Base-by-base conservation (phyloP, 1,284 basidiomycete genomes). In the Clitocybe nebularis region DNA sequence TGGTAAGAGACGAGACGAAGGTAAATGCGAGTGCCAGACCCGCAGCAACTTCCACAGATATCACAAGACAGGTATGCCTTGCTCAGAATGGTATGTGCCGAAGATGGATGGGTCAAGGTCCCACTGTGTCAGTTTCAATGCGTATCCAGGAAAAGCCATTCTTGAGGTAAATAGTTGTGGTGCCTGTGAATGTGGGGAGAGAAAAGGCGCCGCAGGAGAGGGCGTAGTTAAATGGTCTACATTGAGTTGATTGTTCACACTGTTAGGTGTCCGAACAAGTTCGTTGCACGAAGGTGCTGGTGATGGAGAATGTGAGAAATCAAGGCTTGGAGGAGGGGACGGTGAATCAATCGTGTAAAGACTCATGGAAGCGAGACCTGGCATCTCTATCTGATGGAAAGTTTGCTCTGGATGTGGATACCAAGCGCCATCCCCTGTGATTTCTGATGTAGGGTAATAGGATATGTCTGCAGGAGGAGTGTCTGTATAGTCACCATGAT, bases 261-360 rank as follows among this genome's bases (percentile, higher is more conserved):
- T 14, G 17, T 36, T 29, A 1, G 37, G 44, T 4, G 43, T 41
- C 13, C 28, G 28, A 17, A 47, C 37, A 33, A 41, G 28, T n/a
- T 24, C 40, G 23, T 44, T 23, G 11, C 29, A 32, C 7, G 37
- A 43, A 32, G 38, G 43, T 3, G 51, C 39, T 3, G 54, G 51
- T 25, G 52, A 57, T 26, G 54, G 50, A 22, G 54, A 56, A 5
- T 35, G 14, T 14, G 51, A 55, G 29, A 44, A 38, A 33, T 44
- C 46, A 17, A 52, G 43, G 21, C 39, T 30, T 13, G 52, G 49
- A n/a, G 44, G 28, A 39, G 39, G 8, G 24, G 36, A 21, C 13
- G 44, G 19, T 23, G 43, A 13, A 11, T 47, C 38, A 8, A 53
- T 41, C 2, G 47, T 39, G 28, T 41, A 49, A n/a, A 46, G 21